Conservation (phyloP, 306 rosid species). For the Gynostemma pentaphyllum region DNA sequence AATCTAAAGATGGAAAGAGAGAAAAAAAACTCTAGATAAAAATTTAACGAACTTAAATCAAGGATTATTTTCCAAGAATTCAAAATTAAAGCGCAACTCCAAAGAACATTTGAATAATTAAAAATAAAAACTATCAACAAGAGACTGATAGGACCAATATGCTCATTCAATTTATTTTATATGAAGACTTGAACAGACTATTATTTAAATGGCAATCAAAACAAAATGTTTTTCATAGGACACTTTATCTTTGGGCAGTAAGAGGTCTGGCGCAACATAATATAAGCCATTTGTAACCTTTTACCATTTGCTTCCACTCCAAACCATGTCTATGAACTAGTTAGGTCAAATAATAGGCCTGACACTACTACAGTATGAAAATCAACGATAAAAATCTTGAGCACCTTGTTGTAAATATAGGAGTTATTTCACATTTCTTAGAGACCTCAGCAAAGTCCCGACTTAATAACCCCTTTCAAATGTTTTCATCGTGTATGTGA, state of each 20-base stretch:
- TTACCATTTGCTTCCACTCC: too few species aligned
- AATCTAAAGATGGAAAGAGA: background rate
- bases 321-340: too few species aligned
- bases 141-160: background rate
- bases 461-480: background rate
- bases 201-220: background rate
- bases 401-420: background rate
- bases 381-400: too few species aligned
- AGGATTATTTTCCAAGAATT: background rate
- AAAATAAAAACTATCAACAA: background rate
- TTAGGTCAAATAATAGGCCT: too few species aligned
- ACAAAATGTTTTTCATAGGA: background rate
- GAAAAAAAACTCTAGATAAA: background rate
- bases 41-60: background rate
- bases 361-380: too few species aligned
- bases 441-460: background rate
- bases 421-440: background rate
- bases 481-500: background rate
- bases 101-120: background rate
- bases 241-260: background rate
- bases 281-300: background rate
- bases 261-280: background rate
- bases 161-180: background rate
- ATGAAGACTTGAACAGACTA: background rate
- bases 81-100: background rate